These are phyloP conservation scores for Nemophila menziesii DNA, from an alignment of 257 asterid genomes.

Conservation along the genomic window DNA sequence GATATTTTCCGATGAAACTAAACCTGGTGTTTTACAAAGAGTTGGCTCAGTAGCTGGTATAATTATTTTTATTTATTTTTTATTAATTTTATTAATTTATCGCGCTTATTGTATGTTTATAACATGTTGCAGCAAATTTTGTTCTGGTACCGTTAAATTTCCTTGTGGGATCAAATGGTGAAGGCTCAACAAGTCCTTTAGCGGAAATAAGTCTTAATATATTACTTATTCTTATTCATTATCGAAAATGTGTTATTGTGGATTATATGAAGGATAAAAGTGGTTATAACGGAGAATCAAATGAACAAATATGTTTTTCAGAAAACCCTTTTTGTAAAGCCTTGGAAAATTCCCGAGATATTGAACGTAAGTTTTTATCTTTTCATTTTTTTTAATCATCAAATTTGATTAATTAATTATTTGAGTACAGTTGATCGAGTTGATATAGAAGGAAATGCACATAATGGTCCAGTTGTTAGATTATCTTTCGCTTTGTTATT, in stretches of 20 bases:
- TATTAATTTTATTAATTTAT: slow-evolving; percentile 15
- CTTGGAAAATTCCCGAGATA: slow-evolving; percentile 66
- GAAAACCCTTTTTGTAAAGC: slow-evolving; percentile 89
- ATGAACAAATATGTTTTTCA: slow-evolving; percentile 54
- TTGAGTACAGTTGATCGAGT: slow-evolving; percentile 66
- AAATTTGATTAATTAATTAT: slow-evolving; percentile 13
- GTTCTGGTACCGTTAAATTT: slow-evolving; percentile 66
- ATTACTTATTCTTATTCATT: slow-evolving; percentile 65
- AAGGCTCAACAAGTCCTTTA: slow-evolving; percentile 57
- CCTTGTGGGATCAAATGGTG: slow-evolving; percentile 70
- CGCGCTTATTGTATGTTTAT: slow-evolving; percentile 11
- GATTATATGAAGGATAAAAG: slow-evolving; percentile 47
- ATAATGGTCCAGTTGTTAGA: slow-evolving; percentile 51
- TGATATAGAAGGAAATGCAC: slow-evolving; percentile 75
- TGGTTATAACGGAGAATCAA: slow-evolving; percentile 30
- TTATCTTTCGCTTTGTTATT: slow-evolving; percentile 90
- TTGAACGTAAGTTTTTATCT: slow-evolving; percentile 51
- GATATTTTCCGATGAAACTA: slow-evolving; percentile 55
- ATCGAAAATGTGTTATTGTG: slow-evolving; percentile 47
- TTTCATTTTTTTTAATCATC: slow-evolving; percentile 10
- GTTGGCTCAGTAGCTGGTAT: slow-evolving; percentile 97
- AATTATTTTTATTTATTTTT: slow-evolving; percentile 6
- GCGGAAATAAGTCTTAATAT: slow-evolving; percentile 79
- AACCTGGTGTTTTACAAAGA: slow-evolving; percentile 69
- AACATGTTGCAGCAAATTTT: slow-evolving; percentile 68